Conservation (phyloP, 2,329 filamentous ascomycete species). For the Fusarium brevicatenulatum region DNA sequence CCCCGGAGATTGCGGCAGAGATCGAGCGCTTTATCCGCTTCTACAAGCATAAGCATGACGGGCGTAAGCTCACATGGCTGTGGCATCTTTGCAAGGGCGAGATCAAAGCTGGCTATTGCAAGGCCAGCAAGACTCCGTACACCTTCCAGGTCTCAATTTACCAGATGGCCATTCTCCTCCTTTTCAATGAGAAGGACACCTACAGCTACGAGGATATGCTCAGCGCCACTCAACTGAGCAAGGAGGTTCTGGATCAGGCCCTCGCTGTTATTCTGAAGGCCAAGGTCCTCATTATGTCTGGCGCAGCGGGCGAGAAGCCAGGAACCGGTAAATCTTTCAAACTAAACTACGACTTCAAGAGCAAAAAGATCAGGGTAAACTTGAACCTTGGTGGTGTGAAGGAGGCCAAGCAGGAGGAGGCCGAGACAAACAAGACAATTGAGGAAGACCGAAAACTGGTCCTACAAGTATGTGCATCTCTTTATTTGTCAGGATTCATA, state of each 20-base stretch:
- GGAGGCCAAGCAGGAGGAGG: slow-evolving; percentile 94
- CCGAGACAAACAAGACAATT: slow-evolving; percentile 98
- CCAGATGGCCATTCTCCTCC: slow-evolving; percentile 93
- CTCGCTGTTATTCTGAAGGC: slow-evolving; percentile 90
- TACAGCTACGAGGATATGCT: slow-evolving; percentile 90
- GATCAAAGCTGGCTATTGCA: slow-evolving; percentile 92
- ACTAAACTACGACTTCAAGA: slow-evolving; percentile 96
- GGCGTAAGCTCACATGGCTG: slow-evolving; percentile 95
- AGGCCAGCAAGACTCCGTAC: slow-evolving; percentile 87
- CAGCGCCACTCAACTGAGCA: slow-evolving; percentile 79
- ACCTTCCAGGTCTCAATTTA: slow-evolving; percentile 98
- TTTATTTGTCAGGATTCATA: neutral
- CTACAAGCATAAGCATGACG: slow-evolving; percentile 96
- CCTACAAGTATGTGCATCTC: slow-evolving; percentile 79
- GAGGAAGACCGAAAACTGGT: slow-evolving; percentile 97
- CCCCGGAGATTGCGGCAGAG: slow-evolving; percentile 83
- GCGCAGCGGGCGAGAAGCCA: slow-evolving; percentile 76
- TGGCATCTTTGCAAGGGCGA: slow-evolving; percentile 99
- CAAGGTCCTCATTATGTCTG: slow-evolving; percentile 81
- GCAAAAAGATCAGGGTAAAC: slow-evolving; percentile 98
- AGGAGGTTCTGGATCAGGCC: slow-evolving; percentile 87
- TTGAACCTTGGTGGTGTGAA: slow-evolving; percentile 94
- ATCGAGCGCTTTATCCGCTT: slow-evolving; percentile 90
- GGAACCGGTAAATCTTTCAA: slow-evolving; percentile 81
- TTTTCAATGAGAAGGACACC: slow-evolving; percentile 92